Evolutionary conservation across 345 rosid genomes (phyloP), one percentile per base, ranked within the genome.

Genomic region (Salix brachista): DNA sequence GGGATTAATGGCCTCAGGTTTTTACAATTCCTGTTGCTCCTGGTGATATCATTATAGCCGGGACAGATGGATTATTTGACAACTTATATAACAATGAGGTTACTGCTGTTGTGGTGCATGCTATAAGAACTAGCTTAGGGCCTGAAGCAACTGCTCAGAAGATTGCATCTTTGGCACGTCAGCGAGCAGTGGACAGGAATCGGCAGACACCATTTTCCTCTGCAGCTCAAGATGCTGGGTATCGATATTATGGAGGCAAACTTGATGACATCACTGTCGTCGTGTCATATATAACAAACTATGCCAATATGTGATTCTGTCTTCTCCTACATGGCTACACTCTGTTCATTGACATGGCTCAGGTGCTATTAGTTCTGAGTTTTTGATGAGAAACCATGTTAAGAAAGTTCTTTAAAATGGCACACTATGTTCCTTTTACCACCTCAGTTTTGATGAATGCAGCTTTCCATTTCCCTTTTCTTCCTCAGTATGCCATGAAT

Each of bases 221-320:
- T 26, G 81, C 84, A 6, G 84, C 84, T 60, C 84, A 82, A 71
- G 81, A 82, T 4, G 84, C 84, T 26, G 84, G 84, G 37, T 82
- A 23, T 79, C 79, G 84, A 48, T 82, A 82, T 69, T 82, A 82
- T 46, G 84, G 84, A 2, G 84, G 84, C 52, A 82, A 82, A 71
- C 84, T 82, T 19, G 84, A 82, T 61, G 84, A 82, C 37, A 75
- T 82, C 23, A 82, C 84, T 42, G 84, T 78, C 28, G 74, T 82
- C 11, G 84, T 82, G 12, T 82, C 84, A 16, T 82, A 70, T 48
- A 28, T 78, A 54, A 65, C 67, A 7, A 82, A 37, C 67, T 26
- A 75, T 21, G n/a, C 52, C 39, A 30, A 18, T 69, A 25, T 1
- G 44, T 80, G 80, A 80, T 60, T 17, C 23, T 32, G 66, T 54